phyloP scores from a whole-genome alignment of 768 basidiomycete genomes.

The Lactarius evosmus region DNA sequence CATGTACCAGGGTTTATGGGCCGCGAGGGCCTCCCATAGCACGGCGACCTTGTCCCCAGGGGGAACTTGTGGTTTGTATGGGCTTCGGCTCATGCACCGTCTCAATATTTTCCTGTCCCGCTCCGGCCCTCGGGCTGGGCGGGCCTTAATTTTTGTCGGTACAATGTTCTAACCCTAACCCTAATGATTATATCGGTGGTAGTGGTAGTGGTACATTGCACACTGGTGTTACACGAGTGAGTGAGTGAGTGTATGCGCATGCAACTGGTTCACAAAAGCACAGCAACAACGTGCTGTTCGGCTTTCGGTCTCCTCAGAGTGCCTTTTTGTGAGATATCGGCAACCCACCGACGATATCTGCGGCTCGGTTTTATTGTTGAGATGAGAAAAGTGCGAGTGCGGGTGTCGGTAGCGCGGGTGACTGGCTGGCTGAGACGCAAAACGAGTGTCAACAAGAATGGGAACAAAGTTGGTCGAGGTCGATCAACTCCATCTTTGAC shows the following conservation, averaged over 20 bases:
- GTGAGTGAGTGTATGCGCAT: neutral
- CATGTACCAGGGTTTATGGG: slow-evolving; percentile 31
- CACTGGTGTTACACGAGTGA: neutral
- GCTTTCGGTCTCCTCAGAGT: neutral
- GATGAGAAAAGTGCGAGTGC: slow-evolving; percentile 1
- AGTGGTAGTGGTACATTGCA: no score
- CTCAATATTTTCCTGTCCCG: slow-evolving; percentile 77
- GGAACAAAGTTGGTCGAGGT: slow-evolving; percentile 3
- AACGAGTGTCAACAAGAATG: slow-evolving; percentile 25
- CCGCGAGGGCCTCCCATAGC: slow-evolving; percentile 31
- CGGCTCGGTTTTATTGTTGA: neutral
- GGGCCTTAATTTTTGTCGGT: slow-evolving; percentile 34
- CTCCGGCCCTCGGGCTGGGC: slow-evolving; percentile 45
- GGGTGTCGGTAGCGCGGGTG: no score
- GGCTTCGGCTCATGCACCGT: slow-evolving; percentile 74
- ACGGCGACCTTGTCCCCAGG: slow-evolving; percentile 33
- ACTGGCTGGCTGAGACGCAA: no score
- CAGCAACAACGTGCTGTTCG: slow-evolving; percentile 2
- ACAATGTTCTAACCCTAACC: slow-evolving; percentile 21
- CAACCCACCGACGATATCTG: no score
- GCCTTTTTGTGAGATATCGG: neutral
- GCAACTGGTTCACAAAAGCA: neutral
- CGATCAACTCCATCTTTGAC: slow-evolving; percentile 17
- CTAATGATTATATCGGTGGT: neutral
- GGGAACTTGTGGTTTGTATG: slow-evolving; percentile 37